Base-by-base conservation (phyloP, 805 yeast species). In the Allodekkera sacchari region DNA sequence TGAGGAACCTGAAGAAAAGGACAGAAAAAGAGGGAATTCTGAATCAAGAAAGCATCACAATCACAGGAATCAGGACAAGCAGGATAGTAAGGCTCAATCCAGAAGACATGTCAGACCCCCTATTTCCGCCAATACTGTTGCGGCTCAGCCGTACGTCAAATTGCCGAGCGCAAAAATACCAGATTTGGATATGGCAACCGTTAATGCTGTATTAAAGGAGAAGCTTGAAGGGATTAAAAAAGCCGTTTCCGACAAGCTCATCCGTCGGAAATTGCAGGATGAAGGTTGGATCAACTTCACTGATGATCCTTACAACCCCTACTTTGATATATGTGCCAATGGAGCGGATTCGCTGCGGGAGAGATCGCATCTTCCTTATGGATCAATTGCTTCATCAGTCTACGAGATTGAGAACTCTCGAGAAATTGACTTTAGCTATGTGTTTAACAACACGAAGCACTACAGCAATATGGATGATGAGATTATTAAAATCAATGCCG, bases 91-190 rank as follows among this genome's bases (percentile, higher is more conserved):
- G n/a, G n/a, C n/a, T 19, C 15, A 17, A 14, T 14, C 17, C 17
- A 17, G 21, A 16, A n/a, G 26, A 17, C 11, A 17, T 10, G 11
- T 18, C 7, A 15, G 14, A 16, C 19, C 28, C 11, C 7, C 20
- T 54, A 54, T 16, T 49, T 44, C 21, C 24, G 28, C 22, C 15
- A 28, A 22, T 11, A 27, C 57, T n/a, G 55, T 63, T 38, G 51
- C 65, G 5, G 66, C 67, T 23, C 89, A 83, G 50, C 87, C 94
- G 16, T 83, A 87, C 59, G 94, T 85, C 44, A 79, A 82, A 46
- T 55, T 85, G 24, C 95, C 96, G 3, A 80, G 92, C 23, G 82
- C 95, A 2, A 83, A 85, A 56, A 83, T 89, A 41, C 96, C 97
- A 11, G 96, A 89, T 55, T 69, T 88, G 68, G 94, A 85, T 28